Evolutionary conservation across 768 basidiomycete genomes (phyloP).

Genomic region (Auricularia cornea): DNA sequence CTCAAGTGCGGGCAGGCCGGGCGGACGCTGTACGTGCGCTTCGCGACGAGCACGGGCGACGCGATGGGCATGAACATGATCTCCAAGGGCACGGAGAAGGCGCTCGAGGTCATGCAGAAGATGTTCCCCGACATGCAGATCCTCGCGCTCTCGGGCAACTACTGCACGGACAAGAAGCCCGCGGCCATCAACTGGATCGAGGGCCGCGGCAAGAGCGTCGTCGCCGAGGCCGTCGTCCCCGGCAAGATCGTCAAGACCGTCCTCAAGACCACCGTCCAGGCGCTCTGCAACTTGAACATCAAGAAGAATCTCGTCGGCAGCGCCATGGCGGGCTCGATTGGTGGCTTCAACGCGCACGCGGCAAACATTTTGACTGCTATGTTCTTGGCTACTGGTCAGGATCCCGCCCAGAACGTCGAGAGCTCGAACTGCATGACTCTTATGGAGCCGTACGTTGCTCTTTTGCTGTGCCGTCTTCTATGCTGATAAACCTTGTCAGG

Average conservation of each 20-base stretch:
- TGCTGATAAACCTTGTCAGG: conserved; percentile 30
- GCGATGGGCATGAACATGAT: conserved; percentile 99
- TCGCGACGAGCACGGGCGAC: conserved; percentile 91
- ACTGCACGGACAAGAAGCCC: conserved; percentile 99
- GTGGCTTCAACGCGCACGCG: conserved; percentile 98
- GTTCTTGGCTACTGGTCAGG: conserved; percentile 94
- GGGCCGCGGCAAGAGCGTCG: conserved; percentile 94
- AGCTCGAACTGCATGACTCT: conserved; percentile 97
- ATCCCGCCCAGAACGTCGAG: conserved; percentile 98
- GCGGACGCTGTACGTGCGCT: conserved; percentile 85
- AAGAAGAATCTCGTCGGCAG: conserved; percentile 98
- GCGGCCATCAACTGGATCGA: conserved; percentile 99
- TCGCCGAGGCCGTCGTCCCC: conserved; percentile 89
- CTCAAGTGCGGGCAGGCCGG: conserved; percentile 90
- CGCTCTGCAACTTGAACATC: conserved; percentile 80
- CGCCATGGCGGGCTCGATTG: conserved; percentile 96
- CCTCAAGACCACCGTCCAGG: conserved; percentile 90
- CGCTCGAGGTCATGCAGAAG: conserved; percentile 66
- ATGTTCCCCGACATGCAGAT: conserved; percentile 88
- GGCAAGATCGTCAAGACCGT: conserved; percentile 83
- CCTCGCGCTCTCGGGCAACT: conserved; percentile 90
- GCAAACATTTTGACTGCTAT: conserved; percentile 95
- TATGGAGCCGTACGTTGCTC: conserved; percentile 85
- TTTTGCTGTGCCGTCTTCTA: conserved; percentile 1
- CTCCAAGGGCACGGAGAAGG: conserved; percentile 94